phyloP scores from a whole-genome alignment of 352 stramenopile genomes.

The Pythium diclinum region DNA sequence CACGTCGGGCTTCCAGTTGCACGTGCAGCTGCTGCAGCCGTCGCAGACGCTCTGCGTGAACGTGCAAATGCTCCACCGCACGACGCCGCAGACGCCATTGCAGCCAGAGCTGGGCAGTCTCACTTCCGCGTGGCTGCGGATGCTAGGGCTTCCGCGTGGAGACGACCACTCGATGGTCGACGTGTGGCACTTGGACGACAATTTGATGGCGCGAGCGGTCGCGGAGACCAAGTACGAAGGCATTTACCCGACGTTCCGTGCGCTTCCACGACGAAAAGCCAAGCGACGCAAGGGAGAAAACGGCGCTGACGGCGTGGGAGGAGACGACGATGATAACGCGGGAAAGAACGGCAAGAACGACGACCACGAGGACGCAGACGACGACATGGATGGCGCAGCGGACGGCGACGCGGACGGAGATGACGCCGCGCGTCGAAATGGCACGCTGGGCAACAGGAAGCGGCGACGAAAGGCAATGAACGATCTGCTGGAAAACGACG shows the following conservation, averaged over 20 bases:
- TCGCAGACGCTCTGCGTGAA: conserved; percentile 48
- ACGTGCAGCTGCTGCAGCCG: conserved; percentile 44
- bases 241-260: conserved; percentile 55
- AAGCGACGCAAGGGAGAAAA: conserved; percentile 30
- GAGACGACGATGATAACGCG: conserved; percentile 25
- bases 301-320: conserved; percentile 22
- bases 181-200: conserved; percentile 66
- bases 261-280: conserved; percentile 40
- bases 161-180: conserved; percentile 67
- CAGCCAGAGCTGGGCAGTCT: conserved; percentile 36
- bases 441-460: conserved; percentile 28
- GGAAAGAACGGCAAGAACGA: conserved; percentile 11
- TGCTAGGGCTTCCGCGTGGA: conserved; percentile 52
- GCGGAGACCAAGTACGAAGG: conserved; percentile 62
- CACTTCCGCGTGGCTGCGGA: conserved; percentile 48
- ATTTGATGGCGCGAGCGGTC: conserved; percentile 48
- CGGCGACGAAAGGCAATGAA: conserved; percentile 48
- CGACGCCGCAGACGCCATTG: background rate
- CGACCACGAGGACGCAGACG: conserved; percentile 38
- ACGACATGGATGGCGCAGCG: conserved; percentile 33
- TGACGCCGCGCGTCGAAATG: conserved; percentile 23
- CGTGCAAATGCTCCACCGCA: conserved; percentile 36
- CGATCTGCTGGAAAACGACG: conserved; percentile 47
- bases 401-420: conserved; percentile 46
- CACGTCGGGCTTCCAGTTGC: conserved; percentile 40